Evolutionary conservation across 805 yeast genomes (phyloP).

Genomic region (Sugiyamaella floridensis): DNA sequence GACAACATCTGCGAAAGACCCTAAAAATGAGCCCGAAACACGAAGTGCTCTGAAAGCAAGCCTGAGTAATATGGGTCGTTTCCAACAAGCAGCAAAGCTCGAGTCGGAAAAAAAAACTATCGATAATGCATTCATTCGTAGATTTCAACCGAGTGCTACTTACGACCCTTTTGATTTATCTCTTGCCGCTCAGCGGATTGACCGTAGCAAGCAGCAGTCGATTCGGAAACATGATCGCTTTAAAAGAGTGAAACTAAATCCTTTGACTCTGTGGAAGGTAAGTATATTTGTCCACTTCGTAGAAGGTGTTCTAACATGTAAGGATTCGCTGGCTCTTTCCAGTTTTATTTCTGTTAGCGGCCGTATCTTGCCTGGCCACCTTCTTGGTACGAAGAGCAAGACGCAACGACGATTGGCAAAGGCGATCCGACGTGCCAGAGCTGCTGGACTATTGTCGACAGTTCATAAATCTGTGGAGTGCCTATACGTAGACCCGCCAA

Average conservation of each 20-base stretch:
- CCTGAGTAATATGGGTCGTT: not conserved
- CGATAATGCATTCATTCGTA: slow-evolving; percentile 37
- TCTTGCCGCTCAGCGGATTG: slow-evolving; percentile 48
- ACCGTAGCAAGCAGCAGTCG: slow-evolving; percentile 18
- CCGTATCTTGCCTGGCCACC: slow-evolving; percentile 63
- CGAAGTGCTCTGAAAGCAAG: not conserved
- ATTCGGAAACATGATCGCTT: slow-evolving; percentile 9
- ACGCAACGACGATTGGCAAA: slow-evolving; percentile 68
- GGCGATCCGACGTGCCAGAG: slow-evolving; percentile 74
- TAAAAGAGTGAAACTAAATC: slow-evolving; percentile 28
- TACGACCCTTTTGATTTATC: slow-evolving; percentile 84
- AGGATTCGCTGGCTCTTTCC: slow-evolving; percentile 64
- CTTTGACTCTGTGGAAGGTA: slow-evolving; percentile 19
- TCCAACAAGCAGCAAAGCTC: not conserved
- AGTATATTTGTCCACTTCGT: slow-evolving; percentile 36
- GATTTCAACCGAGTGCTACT: slow-evolving; percentile 44
- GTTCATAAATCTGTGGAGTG: slow-evolving; percentile 43
- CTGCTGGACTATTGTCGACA: slow-evolving; percentile 69
- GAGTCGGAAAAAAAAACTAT: slow-evolving; percentile 16
- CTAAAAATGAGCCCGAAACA: not conserved
- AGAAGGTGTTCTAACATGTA: slow-evolving; percentile 46
- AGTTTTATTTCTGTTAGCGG: slow-evolving; percentile 66
- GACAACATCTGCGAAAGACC: slow-evolving; percentile 1
- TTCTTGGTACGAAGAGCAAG: slow-evolving; percentile 56
- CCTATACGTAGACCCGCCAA: slow-evolving; percentile 7